Conservation (phyloP, 306 rosid species). For the Medicago lupulina region DNA sequence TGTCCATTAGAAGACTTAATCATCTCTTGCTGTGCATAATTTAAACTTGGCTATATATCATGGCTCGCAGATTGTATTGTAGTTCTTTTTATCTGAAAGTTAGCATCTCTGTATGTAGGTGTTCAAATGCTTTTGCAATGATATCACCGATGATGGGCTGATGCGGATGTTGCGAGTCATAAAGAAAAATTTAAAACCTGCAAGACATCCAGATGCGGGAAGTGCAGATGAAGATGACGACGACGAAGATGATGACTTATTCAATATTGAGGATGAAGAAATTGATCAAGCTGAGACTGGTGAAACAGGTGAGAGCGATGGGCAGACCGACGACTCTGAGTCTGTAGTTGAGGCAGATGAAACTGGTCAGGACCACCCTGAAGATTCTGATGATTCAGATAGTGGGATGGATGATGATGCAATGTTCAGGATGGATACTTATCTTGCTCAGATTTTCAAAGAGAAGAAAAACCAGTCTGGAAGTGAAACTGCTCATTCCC, state of each 20-base stretch:
- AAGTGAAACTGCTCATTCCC: conserved; percentile 85
- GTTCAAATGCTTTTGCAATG: conserved; percentile 76
- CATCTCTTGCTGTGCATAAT: conserved; percentile 13
- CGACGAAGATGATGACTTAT: conserved; percentile 68
- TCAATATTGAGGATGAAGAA: conserved; percentile 81
- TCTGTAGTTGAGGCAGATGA: conserved; percentile 66
- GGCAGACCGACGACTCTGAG: conserved; percentile 83
- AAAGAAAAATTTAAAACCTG: conserved; percentile 75
- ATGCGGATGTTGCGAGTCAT: conserved; percentile 83
- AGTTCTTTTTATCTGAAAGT: conserved; percentile 27
- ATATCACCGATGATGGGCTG: conserved; percentile 76
- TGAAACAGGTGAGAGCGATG: conserved; percentile 85
- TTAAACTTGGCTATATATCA: not conserved
- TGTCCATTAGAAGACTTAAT: conserved; percentile 4
- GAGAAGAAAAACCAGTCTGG: conserved; percentile 81
- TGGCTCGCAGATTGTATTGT: not conserved
- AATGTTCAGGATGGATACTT: conserved; percentile 89
- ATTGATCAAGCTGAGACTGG: conserved; percentile 78
- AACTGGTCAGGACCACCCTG: conserved; percentile 51
- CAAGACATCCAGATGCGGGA: conserved; percentile 74
- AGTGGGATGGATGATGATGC: conserved; percentile 99
- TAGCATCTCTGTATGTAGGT: conserved; percentile 58
- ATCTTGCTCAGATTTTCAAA: conserved; percentile 83
- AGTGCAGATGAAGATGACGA: conserved; percentile 63
- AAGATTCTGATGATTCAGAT: conserved; percentile 88